Evolutionary conservation across 2,329 filamentous ascomycete species (phyloP).

Genomic region (Sphaerostilbella broomeana): DNA sequence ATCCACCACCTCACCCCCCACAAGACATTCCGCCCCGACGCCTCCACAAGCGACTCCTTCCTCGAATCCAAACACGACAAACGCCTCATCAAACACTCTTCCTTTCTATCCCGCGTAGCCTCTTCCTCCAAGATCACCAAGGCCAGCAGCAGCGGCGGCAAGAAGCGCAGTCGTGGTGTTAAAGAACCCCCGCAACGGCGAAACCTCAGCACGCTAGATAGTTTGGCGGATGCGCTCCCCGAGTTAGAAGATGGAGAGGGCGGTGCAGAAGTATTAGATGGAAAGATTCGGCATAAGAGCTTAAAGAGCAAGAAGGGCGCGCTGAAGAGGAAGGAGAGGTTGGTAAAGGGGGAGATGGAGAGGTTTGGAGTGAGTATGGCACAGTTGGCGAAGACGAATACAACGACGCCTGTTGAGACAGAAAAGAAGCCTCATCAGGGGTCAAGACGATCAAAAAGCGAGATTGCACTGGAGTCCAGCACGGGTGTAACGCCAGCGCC

Average conservation of each 20-base stretch:
- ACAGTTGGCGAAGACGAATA: slow-evolving; percentile 49
- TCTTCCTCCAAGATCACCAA: slow-evolving; percentile 39
- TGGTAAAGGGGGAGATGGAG: slow-evolving; percentile 75
- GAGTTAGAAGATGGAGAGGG: slow-evolving; percentile 45
- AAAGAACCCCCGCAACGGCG: slow-evolving; percentile 65
- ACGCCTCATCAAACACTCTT: slow-evolving; percentile 70
- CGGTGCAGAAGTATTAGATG: slow-evolving; percentile 38
- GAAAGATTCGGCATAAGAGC: slow-evolving; percentile 66
- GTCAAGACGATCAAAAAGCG: neutral
- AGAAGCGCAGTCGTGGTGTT: slow-evolving; percentile 25
- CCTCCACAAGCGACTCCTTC: slow-evolving; percentile 51
- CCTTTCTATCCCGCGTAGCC: slow-evolving; percentile 70
- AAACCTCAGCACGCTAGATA: slow-evolving; percentile 72
- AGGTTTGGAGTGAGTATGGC: slow-evolving; percentile 81
- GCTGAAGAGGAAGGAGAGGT: slow-evolving; percentile 71
- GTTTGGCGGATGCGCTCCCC: slow-evolving; percentile 74
- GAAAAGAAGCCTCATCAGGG: neutral
- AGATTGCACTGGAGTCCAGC: neutral
- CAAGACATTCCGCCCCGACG: slow-evolving; percentile 46
- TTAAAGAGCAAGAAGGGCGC: slow-evolving; percentile 70
- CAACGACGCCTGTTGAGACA: neutral
- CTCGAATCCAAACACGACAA: slow-evolving; percentile 75
- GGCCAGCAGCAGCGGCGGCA: slow-evolving; percentile 12
- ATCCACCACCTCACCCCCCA: slow-evolving; percentile 45
- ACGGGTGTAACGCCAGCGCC: slow-evolving; percentile 1